Evolutionary conservation across 2,329 filamentous ascomycete species (phyloP).

Genomic region (Reticulascus tulasneorum): DNA sequence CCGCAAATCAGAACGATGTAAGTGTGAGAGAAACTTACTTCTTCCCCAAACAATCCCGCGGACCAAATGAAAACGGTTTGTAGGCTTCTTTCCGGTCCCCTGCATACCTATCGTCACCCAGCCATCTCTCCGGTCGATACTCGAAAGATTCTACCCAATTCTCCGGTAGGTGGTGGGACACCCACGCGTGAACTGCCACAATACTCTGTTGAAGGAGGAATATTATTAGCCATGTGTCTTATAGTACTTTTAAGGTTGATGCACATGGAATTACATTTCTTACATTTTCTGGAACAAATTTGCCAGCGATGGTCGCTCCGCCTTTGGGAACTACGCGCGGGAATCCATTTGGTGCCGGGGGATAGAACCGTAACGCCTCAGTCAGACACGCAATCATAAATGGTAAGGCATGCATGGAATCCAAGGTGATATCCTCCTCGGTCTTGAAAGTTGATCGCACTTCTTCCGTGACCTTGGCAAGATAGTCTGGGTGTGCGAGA

Average conservation of each 20-base stretch:
- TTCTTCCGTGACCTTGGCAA: conserved; percentile 31
- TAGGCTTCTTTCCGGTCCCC: conserved; percentile 19
- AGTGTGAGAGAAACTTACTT: conserved; percentile 24
- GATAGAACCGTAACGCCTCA: conserved; percentile 38
- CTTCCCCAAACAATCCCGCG: conserved; percentile 26
- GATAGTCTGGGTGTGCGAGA: conserved; percentile 21
- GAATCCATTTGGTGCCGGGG: conserved; percentile 21
- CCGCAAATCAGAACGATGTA: no score
- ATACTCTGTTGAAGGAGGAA: no score
- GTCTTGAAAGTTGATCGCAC: conserved; percentile 28
- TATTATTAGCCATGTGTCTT: no score
- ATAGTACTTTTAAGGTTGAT: no score
- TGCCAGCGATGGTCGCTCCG: conserved; percentile 26
- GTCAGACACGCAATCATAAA: conserved; percentile 38
- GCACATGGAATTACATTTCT: no score
- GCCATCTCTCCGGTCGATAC: conserved; percentile 40
- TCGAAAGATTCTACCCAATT: conserved; percentile 40
- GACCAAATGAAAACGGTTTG: conserved; percentile 25
- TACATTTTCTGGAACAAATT: conserved; percentile 27
- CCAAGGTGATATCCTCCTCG: conserved; percentile 31
- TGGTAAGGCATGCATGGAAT: conserved; percentile 22
- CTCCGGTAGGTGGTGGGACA: conserved; percentile 6
- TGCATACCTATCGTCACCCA: conserved; percentile 17
- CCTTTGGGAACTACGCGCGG: conserved; percentile 24
- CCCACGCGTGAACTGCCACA: conserved; percentile 35